Evolutionary conservation across 1,139 yeast genomes (phyloP), one percentile per base, ranked within the genome.

Genomic region (Meyerozyma guilliermondii): DNA sequence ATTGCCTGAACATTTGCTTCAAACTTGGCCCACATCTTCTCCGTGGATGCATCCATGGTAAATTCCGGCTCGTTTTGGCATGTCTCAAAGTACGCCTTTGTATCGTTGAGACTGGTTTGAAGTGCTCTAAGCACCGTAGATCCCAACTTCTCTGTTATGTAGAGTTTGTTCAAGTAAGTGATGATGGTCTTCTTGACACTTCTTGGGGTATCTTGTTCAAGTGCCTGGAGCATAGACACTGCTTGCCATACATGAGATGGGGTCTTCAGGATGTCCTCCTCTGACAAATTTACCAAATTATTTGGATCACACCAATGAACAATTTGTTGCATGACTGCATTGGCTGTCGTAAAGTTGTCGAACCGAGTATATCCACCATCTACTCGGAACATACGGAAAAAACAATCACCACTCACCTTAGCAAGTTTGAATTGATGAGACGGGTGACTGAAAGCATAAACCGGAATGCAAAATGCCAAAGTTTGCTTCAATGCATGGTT

Each of bases 391-490:
- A 86, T 62, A 50, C 94, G 70, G 43, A 72, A 68, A 36, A 88
- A 62, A 7, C 87, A 79, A 58, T 85, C 94, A 2, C 84, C 81
- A 17, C 82, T 81, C 14, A 84, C 73, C 18, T 78, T 66, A 6
- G 83, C 77, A 56, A 91, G 66, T 47, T 83, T 72, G 40, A 74
- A 72, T 59, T 89, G 97, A 60, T 89, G 96, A 23, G 68, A 70
- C 1, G 74, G 66, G 50, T 85, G 91, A 34, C 96, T 86, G 57
- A 80, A 87, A 29, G 95, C 84, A 58, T 87, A 89, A 1, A 87
- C 96, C 0, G 98, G 98, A 31, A 92, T 73, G 56, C 96, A 89
- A 58, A 87, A 89, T 9, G 95, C 81, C 46, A 91, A 77, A 1
- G 87, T 85, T 62, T 92, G 98, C 43, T 83, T 75, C 48, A 91